Conservation (phyloP, 2,329 filamentous ascomycete species). For the Clonostachys chloroleuca region DNA sequence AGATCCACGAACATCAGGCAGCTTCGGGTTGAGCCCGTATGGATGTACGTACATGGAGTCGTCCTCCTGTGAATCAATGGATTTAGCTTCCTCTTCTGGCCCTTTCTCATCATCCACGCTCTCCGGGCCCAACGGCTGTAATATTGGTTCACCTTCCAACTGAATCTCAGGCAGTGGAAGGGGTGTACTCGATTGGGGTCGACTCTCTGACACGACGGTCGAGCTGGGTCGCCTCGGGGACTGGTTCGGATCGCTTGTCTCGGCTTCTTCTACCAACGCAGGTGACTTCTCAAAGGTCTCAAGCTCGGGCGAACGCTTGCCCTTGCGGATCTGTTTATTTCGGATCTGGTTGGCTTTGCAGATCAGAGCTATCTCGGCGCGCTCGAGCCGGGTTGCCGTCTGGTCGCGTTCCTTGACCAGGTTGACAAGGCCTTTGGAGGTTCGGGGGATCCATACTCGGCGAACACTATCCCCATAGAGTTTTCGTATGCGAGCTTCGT, state of each 20-base stretch:
- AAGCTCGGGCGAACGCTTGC: not conserved
- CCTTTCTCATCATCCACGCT: not conserved
- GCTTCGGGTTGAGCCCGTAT: conserved; percentile 22
- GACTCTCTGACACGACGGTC: not conserved
- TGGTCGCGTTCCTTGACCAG: conserved; percentile 78
- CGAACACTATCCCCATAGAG: conserved; percentile 81
- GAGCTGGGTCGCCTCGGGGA: not conserved
- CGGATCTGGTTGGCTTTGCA: conserved; percentile 71
- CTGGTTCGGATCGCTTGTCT: not conserved
- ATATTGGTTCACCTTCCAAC: not conserved
- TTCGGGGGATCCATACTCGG: conserved; percentile 78
- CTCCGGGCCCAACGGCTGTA: not conserved
- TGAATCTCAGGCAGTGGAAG: conserved; percentile 2
- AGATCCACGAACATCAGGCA: conserved; percentile 36
- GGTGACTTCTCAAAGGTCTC: not conserved
- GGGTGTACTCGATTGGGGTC: not conserved
- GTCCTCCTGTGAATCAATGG: conserved; percentile 8
- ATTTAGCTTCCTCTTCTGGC: not conserved
- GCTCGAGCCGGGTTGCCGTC: conserved; percentile 77
- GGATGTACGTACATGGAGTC: conserved; percentile 28
- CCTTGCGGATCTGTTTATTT: conserved; percentile 39
- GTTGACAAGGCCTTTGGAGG: conserved; percentile 73
- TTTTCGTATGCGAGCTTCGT: conserved; percentile 69
- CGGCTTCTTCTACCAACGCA: not conserved
- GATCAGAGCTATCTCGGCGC: conserved; percentile 81